Percentiles rank a stretch among this genome's conserved stretches.
These are phyloP conservation scores for Scopulariopsis brevicaulis DNA, from an alignment of 2,329 filamentous ascomycete genomes.

Conservation along the genomic window DNA sequence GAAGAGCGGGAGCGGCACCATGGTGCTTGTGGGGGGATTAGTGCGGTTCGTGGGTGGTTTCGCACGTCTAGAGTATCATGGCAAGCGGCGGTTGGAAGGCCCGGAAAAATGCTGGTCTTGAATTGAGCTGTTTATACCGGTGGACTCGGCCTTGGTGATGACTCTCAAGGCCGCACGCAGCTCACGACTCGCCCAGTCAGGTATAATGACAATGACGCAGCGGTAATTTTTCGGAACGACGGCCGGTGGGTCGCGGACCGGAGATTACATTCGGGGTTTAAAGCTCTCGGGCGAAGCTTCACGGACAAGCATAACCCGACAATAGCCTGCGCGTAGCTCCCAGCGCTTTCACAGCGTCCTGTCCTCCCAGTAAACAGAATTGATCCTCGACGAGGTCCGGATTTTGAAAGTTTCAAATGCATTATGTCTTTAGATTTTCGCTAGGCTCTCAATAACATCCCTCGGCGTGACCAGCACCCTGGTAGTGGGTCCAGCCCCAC, in stretches of 20 bases:
- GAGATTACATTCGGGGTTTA: not conserved
- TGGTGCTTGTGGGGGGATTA: conserved; percentile 15
- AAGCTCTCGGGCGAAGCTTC: not conserved
- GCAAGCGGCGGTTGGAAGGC: not conserved
- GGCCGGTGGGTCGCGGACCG: not conserved
- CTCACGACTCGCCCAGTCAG: not conserved
- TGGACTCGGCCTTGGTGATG: not conserved
- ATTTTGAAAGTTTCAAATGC: not conserved
- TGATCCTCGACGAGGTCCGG: not conserved
- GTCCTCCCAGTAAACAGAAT: not conserved
- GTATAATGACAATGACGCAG: not conserved
- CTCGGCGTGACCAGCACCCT: not conserved
- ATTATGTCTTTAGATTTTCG: not conserved
- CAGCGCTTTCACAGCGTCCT: not conserved
- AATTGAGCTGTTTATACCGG: not conserved
- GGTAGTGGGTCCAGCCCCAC: not conserved
- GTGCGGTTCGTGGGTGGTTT: not conserved
- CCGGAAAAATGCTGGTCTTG: not conserved
- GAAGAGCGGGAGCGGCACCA: conserved; percentile 57
- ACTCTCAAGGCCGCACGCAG: not conserved
- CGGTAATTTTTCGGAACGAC: not conserved
- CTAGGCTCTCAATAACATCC: not conserved
- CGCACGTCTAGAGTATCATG: not conserved
- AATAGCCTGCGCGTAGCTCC: not conserved
- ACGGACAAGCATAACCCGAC: not conserved